Percentiles rank a stretch among this genome's conserved stretches.
Evolutionary conservation across 768 basidiomycete species (phyloP).

Genomic region (Lentinula detonsa): DNA sequence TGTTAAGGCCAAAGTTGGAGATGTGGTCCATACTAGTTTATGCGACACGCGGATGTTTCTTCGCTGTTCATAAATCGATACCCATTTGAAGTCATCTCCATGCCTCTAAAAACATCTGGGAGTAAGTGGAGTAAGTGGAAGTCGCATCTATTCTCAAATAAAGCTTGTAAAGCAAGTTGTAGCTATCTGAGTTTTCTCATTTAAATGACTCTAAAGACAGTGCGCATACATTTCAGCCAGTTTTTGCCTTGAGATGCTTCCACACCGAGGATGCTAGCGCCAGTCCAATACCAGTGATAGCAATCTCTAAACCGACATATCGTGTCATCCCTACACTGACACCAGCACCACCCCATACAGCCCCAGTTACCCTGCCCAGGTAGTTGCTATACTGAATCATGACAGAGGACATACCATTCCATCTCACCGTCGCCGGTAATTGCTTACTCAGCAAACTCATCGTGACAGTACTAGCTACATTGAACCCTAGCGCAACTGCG

Average conservation of each 20-base stretch:
- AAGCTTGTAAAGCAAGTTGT: no score
- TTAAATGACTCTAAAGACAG: no score
- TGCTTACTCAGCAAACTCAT: slow-evolving; percentile 65
- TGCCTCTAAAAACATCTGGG: no score
- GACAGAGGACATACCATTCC: slow-evolving; percentile 53
- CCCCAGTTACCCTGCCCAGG: slow-evolving; percentile 56
- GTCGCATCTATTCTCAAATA: no score
- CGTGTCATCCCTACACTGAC: slow-evolving; percentile 39
- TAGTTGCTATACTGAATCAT: slow-evolving; percentile 69
- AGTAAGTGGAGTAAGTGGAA: no score
- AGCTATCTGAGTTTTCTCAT: no score
- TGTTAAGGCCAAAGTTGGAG: not conserved
- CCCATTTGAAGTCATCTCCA: no score
- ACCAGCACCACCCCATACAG: slow-evolving; percentile 65
- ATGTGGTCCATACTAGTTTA: no score
- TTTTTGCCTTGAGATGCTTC: slow-evolving; percentile 61
- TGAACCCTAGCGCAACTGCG: slow-evolving; percentile 65
- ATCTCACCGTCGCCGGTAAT: slow-evolving; percentile 43
- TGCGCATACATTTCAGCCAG: slow-evolving; percentile 27
- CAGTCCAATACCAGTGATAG: slow-evolving; percentile 51
- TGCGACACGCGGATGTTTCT: not conserved
- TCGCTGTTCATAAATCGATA: not conserved
- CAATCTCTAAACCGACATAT: slow-evolving; percentile 56
- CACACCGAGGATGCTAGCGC: slow-evolving; percentile 50
- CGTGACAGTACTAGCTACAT: slow-evolving; percentile 65